Percentiles rank a stretch among this genome's conserved stretches.
phyloP scores from a whole-genome alignment of 164 flowering plant genomes.

The Liriodendron chinense region DNA sequence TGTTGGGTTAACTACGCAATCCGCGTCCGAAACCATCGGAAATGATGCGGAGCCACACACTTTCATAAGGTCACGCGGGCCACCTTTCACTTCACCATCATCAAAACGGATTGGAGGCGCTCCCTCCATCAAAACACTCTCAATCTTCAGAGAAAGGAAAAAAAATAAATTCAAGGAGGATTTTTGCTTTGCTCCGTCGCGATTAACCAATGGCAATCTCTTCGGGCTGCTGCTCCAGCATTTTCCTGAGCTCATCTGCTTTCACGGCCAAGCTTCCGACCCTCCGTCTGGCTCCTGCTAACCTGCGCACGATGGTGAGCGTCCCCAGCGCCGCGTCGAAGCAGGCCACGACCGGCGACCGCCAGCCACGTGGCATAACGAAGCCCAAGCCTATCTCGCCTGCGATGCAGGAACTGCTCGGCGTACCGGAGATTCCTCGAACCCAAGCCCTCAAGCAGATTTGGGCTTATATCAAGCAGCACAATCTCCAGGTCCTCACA shows the following conservation, averaged over 20 bases:
- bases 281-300: conserved; percentile 1
- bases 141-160: no score
- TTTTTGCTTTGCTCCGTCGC: neutral
- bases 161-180: no score
- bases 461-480: conserved; percentile 85
- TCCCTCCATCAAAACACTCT: no score
- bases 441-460: conserved; percentile 86
- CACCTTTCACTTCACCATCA: no score
- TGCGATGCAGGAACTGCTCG: conserved; percentile 73
- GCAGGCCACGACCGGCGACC: conserved; percentile 33
- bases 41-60: no score
- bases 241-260: neutral
- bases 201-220: neutral
- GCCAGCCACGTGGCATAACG: conserved; percentile 71
- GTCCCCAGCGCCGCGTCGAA: conserved; percentile 40
- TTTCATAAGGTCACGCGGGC: no score
- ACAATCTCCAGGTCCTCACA: conserved; percentile 71
- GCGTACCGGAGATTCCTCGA: conserved; percentile 74
- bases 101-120: no score
- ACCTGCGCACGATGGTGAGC: conserved; percentile 24
- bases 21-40: no score
- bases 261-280: neutral
- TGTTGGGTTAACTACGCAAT: no score
- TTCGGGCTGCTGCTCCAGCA: neutral
- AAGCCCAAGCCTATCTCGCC: conserved; percentile 72